Conservation (phyloP, 73 alveolate species). For the Blepharisma japonicum region DNA sequence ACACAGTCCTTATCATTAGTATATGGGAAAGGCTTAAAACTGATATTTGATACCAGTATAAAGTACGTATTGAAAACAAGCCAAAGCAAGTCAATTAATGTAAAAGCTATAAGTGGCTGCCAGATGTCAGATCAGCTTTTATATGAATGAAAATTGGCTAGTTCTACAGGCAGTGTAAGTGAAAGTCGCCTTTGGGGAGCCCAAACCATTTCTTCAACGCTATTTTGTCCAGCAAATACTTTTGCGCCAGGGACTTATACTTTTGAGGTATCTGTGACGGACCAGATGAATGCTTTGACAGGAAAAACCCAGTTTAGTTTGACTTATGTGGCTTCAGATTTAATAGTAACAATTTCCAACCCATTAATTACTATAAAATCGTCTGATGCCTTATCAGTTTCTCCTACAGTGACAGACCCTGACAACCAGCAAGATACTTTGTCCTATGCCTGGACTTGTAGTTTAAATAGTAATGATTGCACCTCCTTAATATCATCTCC, state of each 20-base stretch:
- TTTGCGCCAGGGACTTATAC: constrained; percentile 13
- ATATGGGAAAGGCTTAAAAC: background rate
- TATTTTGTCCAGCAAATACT: background rate
- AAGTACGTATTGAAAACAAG: background rate
- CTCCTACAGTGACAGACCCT: background rate
- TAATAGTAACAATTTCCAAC: background rate
- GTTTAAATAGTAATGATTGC: background rate
- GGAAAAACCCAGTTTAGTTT: constrained; percentile 11
- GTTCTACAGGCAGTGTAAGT: background rate
- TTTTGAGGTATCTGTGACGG: constrained; percentile 13
- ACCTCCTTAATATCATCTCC: background rate
- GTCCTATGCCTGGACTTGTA: background rate
- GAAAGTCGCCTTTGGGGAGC: background rate
- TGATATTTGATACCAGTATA: background rate
- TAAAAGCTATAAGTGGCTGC: constrained; percentile 22
- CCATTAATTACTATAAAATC: background rate
- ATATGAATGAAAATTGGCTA: background rate
- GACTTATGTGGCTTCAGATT: background rate
- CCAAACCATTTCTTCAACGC: background rate
- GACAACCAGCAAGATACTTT: background rate
- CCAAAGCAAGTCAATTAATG: background rate
- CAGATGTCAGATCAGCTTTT: background rate
- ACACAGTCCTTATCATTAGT: background rate
- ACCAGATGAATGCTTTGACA: background rate
- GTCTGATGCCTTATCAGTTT: background rate